Percentiles rank a stretch among this genome's conserved stretches.
Evolutionary conservation across 1,284 basidiomycete species (phyloP).

Genomic region (Melampsora allii-populina): DNA sequence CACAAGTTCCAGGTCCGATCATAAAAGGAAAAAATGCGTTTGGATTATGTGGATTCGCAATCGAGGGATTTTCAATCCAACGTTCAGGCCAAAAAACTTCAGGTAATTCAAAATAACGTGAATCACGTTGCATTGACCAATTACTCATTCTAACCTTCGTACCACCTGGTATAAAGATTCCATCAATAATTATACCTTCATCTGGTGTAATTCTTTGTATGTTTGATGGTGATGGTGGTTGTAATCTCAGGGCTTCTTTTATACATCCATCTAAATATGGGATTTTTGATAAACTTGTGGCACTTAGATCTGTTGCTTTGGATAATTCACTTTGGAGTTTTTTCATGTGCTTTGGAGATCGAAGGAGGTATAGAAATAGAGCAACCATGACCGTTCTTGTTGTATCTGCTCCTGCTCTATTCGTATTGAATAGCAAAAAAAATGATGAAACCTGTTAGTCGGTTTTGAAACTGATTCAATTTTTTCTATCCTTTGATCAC

Average conservation of each 20-base stretch:
- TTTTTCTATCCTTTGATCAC: no score
- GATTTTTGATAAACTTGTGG: slow-evolving; percentile 46
- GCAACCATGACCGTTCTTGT: slow-evolving; percentile 49
- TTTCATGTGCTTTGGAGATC: slow-evolving; percentile 47
- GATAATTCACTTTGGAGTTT: slow-evolving; percentile 49
- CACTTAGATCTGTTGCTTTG: slow-evolving; percentile 47
- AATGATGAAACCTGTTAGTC: neutral
- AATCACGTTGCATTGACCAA: slow-evolving; percentile 49
- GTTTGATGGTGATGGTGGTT: slow-evolving; percentile 51
- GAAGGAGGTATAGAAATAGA: slow-evolving; percentile 50
- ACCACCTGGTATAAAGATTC: slow-evolving; percentile 48
- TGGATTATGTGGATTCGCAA: slow-evolving; percentile 9
- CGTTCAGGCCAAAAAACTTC: slow-evolving; percentile 49
- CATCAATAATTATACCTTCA: slow-evolving; percentile 49
- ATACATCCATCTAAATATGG: slow-evolving; percentile 51
- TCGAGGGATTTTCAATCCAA: slow-evolving; percentile 47
- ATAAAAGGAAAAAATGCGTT: slow-evolving; percentile 31
- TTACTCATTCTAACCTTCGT: slow-evolving; percentile 50
- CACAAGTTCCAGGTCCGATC: slow-evolving; percentile 48
- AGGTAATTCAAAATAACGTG: slow-evolving; percentile 47
- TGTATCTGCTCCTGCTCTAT: slow-evolving; percentile 50
- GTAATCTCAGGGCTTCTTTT: slow-evolving; percentile 52
- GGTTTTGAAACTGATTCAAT: no score
- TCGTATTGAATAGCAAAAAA: neutral
- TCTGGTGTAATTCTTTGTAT: slow-evolving; percentile 50